phyloP scores from a whole-genome alignment of 345 rosid genomes.

The Syzygium oleosum region DNA sequence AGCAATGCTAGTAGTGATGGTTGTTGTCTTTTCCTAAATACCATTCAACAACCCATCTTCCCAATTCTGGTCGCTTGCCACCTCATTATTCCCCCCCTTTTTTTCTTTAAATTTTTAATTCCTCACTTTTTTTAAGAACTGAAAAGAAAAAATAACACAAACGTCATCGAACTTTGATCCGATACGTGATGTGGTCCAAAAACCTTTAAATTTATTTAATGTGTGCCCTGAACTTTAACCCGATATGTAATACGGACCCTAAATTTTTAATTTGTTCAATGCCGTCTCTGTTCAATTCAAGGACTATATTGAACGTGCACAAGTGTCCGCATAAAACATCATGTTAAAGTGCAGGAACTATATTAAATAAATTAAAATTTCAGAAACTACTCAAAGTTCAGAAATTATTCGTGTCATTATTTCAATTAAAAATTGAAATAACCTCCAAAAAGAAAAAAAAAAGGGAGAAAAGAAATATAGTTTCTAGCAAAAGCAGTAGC shows the following conservation, averaged over 20 bases:
- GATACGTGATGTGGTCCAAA: no score
- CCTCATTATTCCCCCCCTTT: conserved; percentile 4
- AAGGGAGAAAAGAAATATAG: background rate
- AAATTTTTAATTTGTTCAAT: no score
- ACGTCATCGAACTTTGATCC: no score
- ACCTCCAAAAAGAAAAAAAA: background rate
- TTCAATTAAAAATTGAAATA: background rate
- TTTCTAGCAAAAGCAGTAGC: background rate
- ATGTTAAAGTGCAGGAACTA: no score
- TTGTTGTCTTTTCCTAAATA: conserved; percentile 16
- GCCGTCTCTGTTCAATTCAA: no score
- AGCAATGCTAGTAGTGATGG: conserved; percentile 12
- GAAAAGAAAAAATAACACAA: background rate
- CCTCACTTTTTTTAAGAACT: background rate
- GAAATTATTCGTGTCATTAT: no score
- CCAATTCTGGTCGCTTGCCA: conserved; percentile 27
- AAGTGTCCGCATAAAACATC: no score
- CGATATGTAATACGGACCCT: rapidly evolving
- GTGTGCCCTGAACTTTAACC: no score
- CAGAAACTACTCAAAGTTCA: no score
- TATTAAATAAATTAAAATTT: no score
- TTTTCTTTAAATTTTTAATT: background rate
- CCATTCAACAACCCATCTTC: conserved; percentile 45
- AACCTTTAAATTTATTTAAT: no score
- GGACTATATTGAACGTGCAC: no score